Evolutionary conservation across 371 early-diverging fungal species (phyloP).

Genomic region (Mucor sp.): DNA sequence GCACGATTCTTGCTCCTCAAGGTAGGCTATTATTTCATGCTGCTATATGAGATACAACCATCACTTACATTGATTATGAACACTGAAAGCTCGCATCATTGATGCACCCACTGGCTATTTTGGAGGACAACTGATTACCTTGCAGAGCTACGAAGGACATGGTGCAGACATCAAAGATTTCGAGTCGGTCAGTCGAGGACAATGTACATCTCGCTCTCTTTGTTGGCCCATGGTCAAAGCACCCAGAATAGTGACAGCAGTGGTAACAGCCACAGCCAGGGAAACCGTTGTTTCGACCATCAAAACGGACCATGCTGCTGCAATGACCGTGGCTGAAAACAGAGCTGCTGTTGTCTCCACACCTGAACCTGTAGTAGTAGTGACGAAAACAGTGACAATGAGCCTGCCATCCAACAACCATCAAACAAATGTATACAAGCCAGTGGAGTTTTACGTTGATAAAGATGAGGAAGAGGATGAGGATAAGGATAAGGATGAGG

Average conservation of each 20-base stretch:
- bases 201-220: neutral
- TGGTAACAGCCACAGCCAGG: neutral
- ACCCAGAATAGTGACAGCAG: neutral
- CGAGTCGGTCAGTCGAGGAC: neutral
- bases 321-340: neutral
- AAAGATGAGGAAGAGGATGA: neutral
- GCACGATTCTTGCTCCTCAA: conserved; percentile 6
- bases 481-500: neutral
- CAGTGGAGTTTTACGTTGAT: neutral
- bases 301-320: neutral
- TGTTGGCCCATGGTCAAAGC: neutral
- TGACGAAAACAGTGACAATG: neutral
- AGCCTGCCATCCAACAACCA: neutral
- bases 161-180: conserved; percentile 3
- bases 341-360: neutral
- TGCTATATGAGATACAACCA: too few relatives aligned
- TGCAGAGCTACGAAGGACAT: conserved; percentile 1
- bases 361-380: neutral
- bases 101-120: conserved; percentile 3
- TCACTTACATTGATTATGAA: too few relatives aligned
- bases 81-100: neutral
- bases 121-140: neutral
- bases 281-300: neutral
- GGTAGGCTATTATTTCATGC: neutral
- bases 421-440: neutral